These are phyloP conservation scores for Rosa hybrid DNA, from an alignment of 331 rosid genomes.

Conservation along the genomic window DNA sequence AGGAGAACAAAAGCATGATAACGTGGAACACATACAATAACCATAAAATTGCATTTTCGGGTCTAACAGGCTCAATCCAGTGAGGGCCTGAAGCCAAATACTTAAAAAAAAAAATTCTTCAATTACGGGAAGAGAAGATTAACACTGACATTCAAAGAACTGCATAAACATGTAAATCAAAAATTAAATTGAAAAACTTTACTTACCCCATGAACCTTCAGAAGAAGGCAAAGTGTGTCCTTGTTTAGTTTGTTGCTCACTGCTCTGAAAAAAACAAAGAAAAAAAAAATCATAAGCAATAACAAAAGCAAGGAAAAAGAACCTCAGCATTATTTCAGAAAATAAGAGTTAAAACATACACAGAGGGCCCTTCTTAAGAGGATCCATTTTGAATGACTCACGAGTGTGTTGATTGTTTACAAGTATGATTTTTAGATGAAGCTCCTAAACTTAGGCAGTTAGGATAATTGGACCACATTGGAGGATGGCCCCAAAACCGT, in stretches of 20 bases:
- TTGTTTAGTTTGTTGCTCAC: constrained; percentile 64
- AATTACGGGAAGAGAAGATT: not conserved
- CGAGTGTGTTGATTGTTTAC: not conserved
- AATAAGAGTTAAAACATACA: not conserved
- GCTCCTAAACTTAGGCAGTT: not conserved
- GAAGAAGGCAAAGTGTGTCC: constrained; percentile 81
- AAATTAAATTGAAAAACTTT: constrained; percentile 13
- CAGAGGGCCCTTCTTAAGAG: not conserved
- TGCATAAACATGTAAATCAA: not conserved
- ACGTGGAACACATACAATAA: not conserved
- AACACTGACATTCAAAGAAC: not conserved
- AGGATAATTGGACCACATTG: not conserved
- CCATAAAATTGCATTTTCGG: not conserved
- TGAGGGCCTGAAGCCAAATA: not conserved
- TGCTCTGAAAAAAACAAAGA: constrained; percentile 50
- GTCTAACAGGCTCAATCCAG: not conserved
- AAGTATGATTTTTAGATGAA: not conserved
- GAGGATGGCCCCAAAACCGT: not conserved
- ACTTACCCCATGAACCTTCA: constrained; percentile 79
- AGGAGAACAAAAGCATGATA: not conserved
- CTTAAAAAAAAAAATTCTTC: not conserved
- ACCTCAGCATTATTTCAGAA: not conserved
- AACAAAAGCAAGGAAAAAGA: not conserved
- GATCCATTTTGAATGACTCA: not conserved
- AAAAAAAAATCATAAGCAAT: not conserved